Percentiles rank a stretch among this genome's conserved stretches.
phyloP scores from a whole-genome alignment of 371 early-diverging fungal species.

The Apophysomyces variabilis region DNA sequence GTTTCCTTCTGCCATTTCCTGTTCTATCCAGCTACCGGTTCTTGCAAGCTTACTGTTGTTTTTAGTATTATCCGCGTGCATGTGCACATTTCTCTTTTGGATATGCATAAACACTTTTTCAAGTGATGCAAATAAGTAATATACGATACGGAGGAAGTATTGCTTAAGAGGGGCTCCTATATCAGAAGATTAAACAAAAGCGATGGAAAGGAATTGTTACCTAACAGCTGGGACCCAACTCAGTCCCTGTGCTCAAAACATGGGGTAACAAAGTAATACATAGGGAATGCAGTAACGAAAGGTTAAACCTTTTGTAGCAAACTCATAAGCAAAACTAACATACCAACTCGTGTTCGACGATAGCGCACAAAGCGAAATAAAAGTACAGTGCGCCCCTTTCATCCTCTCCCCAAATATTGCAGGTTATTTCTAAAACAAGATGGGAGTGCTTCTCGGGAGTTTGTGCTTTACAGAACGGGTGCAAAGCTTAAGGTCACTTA shows the following conservation, averaged over 20 bases:
- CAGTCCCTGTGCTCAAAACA: not conserved
- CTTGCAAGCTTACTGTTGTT: too few species aligned
- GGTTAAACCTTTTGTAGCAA: not conserved
- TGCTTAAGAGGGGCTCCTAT: not conserved
- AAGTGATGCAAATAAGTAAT: too few species aligned
- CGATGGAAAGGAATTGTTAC: not conserved
- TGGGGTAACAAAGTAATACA: not conserved
- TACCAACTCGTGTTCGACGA: not conserved
- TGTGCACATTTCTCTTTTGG: not conserved
- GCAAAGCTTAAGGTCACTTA: not conserved
- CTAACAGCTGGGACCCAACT: not conserved
- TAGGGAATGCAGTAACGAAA: not conserved
- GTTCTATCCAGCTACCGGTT: too few species aligned
- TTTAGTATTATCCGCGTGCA: too few species aligned
- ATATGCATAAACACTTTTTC: not conserved
- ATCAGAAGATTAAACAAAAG: too few species aligned
- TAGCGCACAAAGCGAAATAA: not conserved
- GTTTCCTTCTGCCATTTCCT: too few species aligned
- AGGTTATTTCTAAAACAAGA: not conserved
- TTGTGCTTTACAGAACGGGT: constrained; percentile 10
- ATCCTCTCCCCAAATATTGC: not conserved
- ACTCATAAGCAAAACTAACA: not conserved
- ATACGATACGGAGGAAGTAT: too few species aligned
- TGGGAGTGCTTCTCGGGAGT: not conserved
- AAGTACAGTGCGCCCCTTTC: constrained; percentile 10